Evolutionary conservation across 768 basidiomycete genomes (phyloP), one percentile per base, ranked within the genome.

Genomic region (Auricularia sp.): DNA sequence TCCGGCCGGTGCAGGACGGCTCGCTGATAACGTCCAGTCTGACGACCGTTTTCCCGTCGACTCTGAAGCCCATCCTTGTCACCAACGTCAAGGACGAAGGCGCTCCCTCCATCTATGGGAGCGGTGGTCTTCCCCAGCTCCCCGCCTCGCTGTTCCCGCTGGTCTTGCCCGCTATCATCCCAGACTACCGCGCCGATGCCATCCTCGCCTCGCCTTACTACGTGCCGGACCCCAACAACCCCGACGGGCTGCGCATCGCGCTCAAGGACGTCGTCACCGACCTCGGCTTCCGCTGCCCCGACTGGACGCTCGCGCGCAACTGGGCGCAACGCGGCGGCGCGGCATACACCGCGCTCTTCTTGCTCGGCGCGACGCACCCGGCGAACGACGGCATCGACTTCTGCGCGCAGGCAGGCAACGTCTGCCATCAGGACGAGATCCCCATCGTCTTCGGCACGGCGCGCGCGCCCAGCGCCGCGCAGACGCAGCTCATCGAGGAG

Each of bases 51-150:
- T 88, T 87, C 75, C 87, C 87, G 2, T 78, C 74, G 29, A 35
- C 44, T 3, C 70, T 71, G 64, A 90, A 93, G 71, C 81, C 87
- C 3, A 68, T 94, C 62, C 74, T 96, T 35, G 73, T 93, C 61
- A 85, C 91, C 5, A 88, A 83, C 18, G 87, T 88, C 14, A 73
- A 75, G 53, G 78, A 93, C 71, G 93, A 96, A 70, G 91, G 86
- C 0, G 90, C 81, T 2, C 74, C 75, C n/a, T 77, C 83, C 36
- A 85, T 90, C 67, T 67, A 67, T 21, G n/a, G 56, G 23, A 29
- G 29, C 29, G 29, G 29, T 29, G 36, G 66, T 18, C 68, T 29
- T 29, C 29, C 56, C 23, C 16, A 29, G 10, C 34, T 59, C 11
- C 56, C 56, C 18, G 56, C 56, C 4, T 29, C 23, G 56, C 7